Evolutionary conservation across 495 filamentous ascomycete genomes (phyloP).

Genomic region (Darksidea phi): DNA sequence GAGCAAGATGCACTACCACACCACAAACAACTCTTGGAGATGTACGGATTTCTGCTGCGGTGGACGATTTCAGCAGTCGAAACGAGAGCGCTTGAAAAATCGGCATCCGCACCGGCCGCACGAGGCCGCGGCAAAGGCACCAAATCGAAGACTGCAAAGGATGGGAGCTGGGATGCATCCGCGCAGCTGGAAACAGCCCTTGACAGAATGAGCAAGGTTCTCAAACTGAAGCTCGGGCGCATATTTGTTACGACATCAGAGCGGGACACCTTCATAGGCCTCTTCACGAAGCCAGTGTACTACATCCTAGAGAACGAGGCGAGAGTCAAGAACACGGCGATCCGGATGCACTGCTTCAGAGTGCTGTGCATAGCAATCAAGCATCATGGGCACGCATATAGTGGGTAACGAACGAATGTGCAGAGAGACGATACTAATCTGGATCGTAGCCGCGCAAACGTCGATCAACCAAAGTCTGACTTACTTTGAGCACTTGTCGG

Average conservation of each 20-base stretch:
- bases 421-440: constrained; percentile 27
- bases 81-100: constrained; percentile 85
- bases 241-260: constrained; percentile 97
- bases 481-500: constrained; percentile 96
- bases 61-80: constrained; percentile 94
- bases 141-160: constrained; percentile 69
- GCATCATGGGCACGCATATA: constrained; percentile 96
- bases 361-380: constrained; percentile 96
- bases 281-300: constrained; percentile 93
- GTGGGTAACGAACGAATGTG: constrained; percentile 54
- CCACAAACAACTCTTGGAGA: constrained; percentile 88
- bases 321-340: constrained; percentile 82
- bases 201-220: constrained; percentile 91
- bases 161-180: constrained; percentile 83
- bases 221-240: constrained; percentile 86
- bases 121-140: constrained; percentile 67
- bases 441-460: constrained; percentile 77
- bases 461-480: constrained; percentile 96
- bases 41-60: constrained; percentile 91
- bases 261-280: constrained; percentile 85
- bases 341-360: constrained; percentile 96
- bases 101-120: constrained; percentile 61
- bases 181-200: constrained; percentile 82
- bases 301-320: constrained; percentile 91
- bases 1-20: constrained; percentile 81